A percentile compares a stretch with the other conserved stretches of the same genome.
Conservation (phyloP, 2,329 filamentous ascomycete genomes). For the Colletotrichum melonis region DNA sequence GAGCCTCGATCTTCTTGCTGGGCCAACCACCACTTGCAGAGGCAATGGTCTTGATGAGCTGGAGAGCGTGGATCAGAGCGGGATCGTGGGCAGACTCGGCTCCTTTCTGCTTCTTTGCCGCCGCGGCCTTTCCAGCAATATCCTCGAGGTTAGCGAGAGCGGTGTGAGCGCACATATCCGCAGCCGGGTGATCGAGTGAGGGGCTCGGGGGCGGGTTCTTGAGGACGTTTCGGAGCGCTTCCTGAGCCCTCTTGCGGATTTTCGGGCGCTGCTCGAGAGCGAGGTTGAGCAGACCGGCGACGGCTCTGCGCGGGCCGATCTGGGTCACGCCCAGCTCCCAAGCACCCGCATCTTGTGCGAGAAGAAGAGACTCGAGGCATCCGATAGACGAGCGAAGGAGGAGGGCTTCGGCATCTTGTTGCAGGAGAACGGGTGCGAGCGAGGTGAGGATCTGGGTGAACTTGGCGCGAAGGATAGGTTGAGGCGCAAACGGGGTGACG, state of each 20-base stretch:
- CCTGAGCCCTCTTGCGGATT: slow-evolving; percentile 91
- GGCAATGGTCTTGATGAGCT: slow-evolving; percentile 91
- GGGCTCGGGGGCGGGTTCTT: slow-evolving; percentile 90
- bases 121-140: slow-evolving; percentile 71
- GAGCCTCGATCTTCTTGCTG: slow-evolving; percentile 90
- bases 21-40: slow-evolving; percentile 93
- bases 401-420: slow-evolving; percentile 86
- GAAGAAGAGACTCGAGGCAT: slow-evolving; percentile 89
- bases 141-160: slow-evolving; percentile 84
- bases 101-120: slow-evolving; percentile 73
- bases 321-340: slow-evolving; percentile 89
- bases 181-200: slow-evolving; percentile 91
- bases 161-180: slow-evolving; percentile 95
- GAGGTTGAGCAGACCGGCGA: slow-evolving; percentile 86
- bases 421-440: slow-evolving; percentile 84
- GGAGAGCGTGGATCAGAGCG: slow-evolving; percentile 88
- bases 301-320: slow-evolving; percentile 86
- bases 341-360: slow-evolving; percentile 86
- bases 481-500: slow-evolving; percentile 85
- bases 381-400: slow-evolving; percentile 90
- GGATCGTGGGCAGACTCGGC: slow-evolving; percentile 77
- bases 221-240: slow-evolving; percentile 86
- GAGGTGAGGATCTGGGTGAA: slow-evolving; percentile 93
- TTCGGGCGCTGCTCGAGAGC: slow-evolving; percentile 91
- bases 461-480: slow-evolving; percentile 90